Conservation (phyloP, 2,329 filamentous ascomycete species). For the Diaporthe caulivora region DNA sequence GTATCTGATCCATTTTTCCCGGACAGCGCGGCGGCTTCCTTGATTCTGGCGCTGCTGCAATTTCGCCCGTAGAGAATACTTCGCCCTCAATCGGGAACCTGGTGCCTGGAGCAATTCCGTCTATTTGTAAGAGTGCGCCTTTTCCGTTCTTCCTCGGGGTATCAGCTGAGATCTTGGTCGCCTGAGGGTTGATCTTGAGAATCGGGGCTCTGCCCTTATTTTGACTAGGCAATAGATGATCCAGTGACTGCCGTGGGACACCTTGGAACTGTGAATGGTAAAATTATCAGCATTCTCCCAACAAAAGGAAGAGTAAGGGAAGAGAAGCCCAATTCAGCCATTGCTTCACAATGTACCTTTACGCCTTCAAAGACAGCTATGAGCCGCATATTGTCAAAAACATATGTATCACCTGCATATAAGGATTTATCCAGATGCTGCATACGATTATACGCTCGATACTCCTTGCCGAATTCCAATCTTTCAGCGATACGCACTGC, state of each 20-base stretch:
- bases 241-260: neutral
- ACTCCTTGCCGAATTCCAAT: neutral
- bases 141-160: too few species aligned
- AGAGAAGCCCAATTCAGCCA: neutral
- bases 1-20: neutral
- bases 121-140: too few species aligned
- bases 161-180: neutral
- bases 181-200: neutral
- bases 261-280: neutral
- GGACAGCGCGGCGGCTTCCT: too few species aligned
- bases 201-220: neutral
- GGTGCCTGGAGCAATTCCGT: neutral
- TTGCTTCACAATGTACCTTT: neutral
- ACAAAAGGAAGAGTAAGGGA: too few species aligned
- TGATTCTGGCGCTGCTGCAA: neutral
- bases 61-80: too few species aligned
- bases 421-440: neutral
- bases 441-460: constrained; percentile 14
- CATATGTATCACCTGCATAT: constrained; percentile 20
- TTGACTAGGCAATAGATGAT: constrained; percentile 2
- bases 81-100: neutral
- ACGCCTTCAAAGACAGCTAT: constrained; percentile 17
- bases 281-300: neutral
- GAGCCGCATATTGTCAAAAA: neutral
- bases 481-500: neutral